Percentiles rank a stretch among this genome's conserved stretches.
phyloP scores from a whole-genome alignment of 176 grass and related monocot genomes.

The bread wheat (Triticum aestivum) region IWGSC_CS_RefSeq_v2.1 NC_057810.1:717932935-717933434 shows the following conservation, averaged over 20 bases:
- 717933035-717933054: background rate
- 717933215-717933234: slow-evolving; percentile 20
- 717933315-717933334: too few relatives aligned
- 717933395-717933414: slow-evolving; percentile 4
- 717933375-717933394: background rate
- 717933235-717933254: slow-evolving; percentile 35
- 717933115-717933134: background rate
- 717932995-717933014: background rate
- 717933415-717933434: background rate
- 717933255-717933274: slow-evolving; percentile 44
- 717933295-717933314: background rate
- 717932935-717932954: slow-evolving; percentile 20
- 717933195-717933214: background rate
- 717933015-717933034: background rate
- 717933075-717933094: background rate
- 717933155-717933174: slow-evolving; percentile 2
- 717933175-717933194: background rate
- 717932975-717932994: background rate
- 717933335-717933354: too few relatives aligned
- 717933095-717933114: background rate
- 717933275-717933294: slow-evolving; percentile 46
- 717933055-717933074: background rate
- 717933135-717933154: background rate
- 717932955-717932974: slow-evolving; percentile 15
- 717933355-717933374: background rate